Conservation (phyloP, 176 grass and related monocot species). For the Juncus effusus region DNA sequence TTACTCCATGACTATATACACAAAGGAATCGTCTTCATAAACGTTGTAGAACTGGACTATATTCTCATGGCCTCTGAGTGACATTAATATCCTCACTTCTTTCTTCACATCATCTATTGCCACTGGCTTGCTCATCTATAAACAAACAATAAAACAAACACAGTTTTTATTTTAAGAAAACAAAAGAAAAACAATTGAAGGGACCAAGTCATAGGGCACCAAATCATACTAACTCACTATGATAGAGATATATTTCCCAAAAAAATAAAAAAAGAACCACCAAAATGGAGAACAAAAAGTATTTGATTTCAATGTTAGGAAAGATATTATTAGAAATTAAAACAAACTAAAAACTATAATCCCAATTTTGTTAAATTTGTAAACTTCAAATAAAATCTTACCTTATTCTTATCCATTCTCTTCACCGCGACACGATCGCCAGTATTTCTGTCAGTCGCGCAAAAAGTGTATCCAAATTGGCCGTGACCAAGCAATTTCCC, state of each 20-base stretch:
- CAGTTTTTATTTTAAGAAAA: slow-evolving; percentile 16
- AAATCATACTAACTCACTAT: no score
- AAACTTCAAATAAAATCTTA: slow-evolving; percentile 6
- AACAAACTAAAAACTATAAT: background rate
- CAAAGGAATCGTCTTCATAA: slow-evolving; percentile 78
- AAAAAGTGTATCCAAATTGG: slow-evolving; percentile 97
- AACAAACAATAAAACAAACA: slow-evolving; percentile 19
- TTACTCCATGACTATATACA: slow-evolving; percentile 98
- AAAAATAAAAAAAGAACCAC: no score
- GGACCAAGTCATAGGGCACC: background rate
- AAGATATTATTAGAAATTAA: background rate
- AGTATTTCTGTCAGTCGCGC: slow-evolving; percentile 58
- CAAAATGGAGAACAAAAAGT: no score
- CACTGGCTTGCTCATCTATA: slow-evolving; percentile 66
- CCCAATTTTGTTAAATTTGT: background rate
- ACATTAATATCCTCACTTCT: slow-evolving; percentile 81
- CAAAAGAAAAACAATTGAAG: background rate
- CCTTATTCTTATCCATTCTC: slow-evolving; percentile 97
- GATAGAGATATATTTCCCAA: no score
- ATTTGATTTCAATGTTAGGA: no score
- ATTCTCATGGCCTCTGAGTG: slow-evolving; percentile 85
- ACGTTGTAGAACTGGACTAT: slow-evolving; percentile 81
- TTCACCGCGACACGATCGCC: slow-evolving; percentile 87
- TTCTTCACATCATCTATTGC: slow-evolving; percentile 84
- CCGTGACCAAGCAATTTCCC: slow-evolving; percentile 91